Base-by-base conservation (phyloP, 208 protist genomes). In the Wallacemonas collosoma region DNA sequence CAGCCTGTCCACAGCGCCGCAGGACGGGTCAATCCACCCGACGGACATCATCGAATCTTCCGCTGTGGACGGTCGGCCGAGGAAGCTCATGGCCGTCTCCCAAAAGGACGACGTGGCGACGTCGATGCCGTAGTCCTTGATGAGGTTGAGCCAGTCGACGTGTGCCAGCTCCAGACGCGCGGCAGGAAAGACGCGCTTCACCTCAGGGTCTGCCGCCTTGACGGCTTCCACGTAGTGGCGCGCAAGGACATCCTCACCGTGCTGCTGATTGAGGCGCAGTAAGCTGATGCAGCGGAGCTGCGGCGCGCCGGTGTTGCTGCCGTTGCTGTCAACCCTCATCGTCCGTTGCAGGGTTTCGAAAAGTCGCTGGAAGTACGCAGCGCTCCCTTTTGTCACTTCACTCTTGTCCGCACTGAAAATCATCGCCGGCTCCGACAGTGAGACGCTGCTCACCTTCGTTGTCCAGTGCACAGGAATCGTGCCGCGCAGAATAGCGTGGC, bases 401-500 rank as follows among this genome's bases (percentile, higher is more conserved):
- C 71, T 72, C 61, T 82, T 91, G 78, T 93, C 82, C 38, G 47
- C 9, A 72, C 75, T 92, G 76, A 96, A 96, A 26, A 90, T 80
- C 91, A 96, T 96, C 43, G 83, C 73, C 15, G 89, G 85, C 65
- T 96, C 89, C 3, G 83, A 80, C 47, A 91, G 68, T 17, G 88
- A 88, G 17, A 88, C 76, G 78, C 85, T 83, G 57, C 45, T 68
- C 36, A 86, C 73, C 74, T 89, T 83, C 40, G 89, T 96, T 9
- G 80, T 84, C 91, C 91, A 96, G 47, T 80, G 87, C n/a, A 96
- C 89, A 2, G 91, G 91, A 41, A 96, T 86, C 6, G 91, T 96
- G 7, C 91, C 91, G 41, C 91, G 75, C 39, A 96, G 77, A 68
- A 96, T 83, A 48, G 81, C 77, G 74, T 93, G 87, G 17, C 86